Base-by-base conservation (phyloP, 164 flowering plant species). In the Umbellularia californica region DNA sequence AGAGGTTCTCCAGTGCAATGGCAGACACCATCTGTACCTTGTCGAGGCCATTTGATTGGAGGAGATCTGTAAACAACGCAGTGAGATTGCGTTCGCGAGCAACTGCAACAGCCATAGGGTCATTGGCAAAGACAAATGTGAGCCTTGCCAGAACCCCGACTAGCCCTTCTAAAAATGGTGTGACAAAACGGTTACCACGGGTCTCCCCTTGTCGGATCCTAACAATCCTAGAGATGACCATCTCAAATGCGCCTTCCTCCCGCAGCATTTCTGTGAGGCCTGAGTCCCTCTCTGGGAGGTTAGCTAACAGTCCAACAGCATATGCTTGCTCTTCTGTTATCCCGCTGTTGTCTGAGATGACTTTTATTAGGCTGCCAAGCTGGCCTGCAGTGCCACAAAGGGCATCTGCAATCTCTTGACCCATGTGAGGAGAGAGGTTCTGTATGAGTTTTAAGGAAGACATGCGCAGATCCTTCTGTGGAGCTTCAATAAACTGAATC, bases 401-500 rank as follows among this genome's bases (percentile, higher is more conserved):
- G 58, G 90, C 86, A 79, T 90, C 87, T 17, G 97, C 90, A 73
- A 95, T 84, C 74, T 95, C 99, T 73, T 85, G 90, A 70, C 92
- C 91, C 97, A 95, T 90, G 82, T 86, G 81, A 24, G 97, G 92
- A 1, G 99, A 87, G 58, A 95, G 88, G 74, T 94, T 87, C 66
- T 85, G 91, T 55, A 95, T 89, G 74, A 95, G 97, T 77, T 88
- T 94, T 20, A 95, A 74, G 22, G 91, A 86, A 74, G 99, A 92
- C n/a, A 89, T 22, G 60, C 98, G 88, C 76, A 95, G 81, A 58
- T 93, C 99, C 77, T 77, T 84, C 79, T 92, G 98, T 28, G 91
- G 86, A 65, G 93, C 98, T 79, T 95, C 99, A 74, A 94, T 88
- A 79, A 95, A 95, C 82, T 93, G 99, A 79, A 94, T 96, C 86